Evolutionary conservation across 495 filamentous ascomycete species (phyloP), one percentile per base, ranked within the genome.

Genomic region (Clohesyomyces aquaticus): DNA sequence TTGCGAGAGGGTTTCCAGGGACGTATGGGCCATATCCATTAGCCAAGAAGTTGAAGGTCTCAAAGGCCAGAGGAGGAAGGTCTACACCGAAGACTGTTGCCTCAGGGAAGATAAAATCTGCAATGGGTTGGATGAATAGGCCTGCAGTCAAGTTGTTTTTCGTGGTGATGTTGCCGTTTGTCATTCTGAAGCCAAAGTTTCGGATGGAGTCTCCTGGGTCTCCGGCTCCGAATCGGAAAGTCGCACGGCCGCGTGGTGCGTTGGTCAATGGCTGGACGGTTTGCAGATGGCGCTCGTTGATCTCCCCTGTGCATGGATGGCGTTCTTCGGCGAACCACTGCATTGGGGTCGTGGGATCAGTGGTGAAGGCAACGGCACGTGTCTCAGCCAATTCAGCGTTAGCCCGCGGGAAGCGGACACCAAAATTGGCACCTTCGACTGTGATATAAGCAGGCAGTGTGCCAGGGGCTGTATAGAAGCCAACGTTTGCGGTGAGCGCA

Each of bases 291-390:
- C 48, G 48, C 22, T 52, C 19, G 3, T 11, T 52, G 8, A 52
- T 52, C 8, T 52, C 27, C 4, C 48, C 48, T 23, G 48, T 52
- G n/a, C 48, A 52, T 23, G 48, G 48, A 27, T 52, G n/a, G 3
- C 12, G 8, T 9, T 52, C 48, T 25, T 52, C 48, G 8, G 48
- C 48, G n/a, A 23, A 52, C 19, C 18, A 52, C 25, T 52, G 48
- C 18, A 52, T 26, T 9, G 48, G n/a, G 4, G 48, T 52, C 19
- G 19, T 52, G 22, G 48, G 48, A 25, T 52, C 48, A 8, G 48
- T 52, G 18, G 52, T 55, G 29, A 55, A 55, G 29, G 52, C 52
- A 3, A 55, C 52, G 21, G 52, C 52, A 27, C 52, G 52, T 14
- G 52, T 55, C 21, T 55, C 52, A 11, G 52, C 12, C 10, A 52